Percentiles rank a stretch among this genome's conserved stretches.
These are phyloP conservation scores for Peterozyma xylosa DNA, from an alignment of 805 yeast species.

Conservation along the genomic window DNA sequence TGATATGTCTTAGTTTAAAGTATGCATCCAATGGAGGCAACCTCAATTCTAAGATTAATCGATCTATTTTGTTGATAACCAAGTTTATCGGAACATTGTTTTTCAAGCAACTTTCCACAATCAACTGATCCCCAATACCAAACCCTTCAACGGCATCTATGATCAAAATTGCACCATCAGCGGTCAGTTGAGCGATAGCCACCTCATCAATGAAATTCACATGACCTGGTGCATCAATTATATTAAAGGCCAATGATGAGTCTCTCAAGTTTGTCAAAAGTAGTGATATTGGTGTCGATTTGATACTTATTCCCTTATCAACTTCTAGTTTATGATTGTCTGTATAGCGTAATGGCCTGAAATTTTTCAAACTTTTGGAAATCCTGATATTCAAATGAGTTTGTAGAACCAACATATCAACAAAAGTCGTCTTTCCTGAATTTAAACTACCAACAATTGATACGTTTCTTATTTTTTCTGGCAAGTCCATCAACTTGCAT, in stretches of 20 bases:
- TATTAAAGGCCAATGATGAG: slow-evolving; percentile 50
- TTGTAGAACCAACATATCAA: slow-evolving; percentile 60
- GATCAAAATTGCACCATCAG: slow-evolving; percentile 63
- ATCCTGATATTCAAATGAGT: slow-evolving; percentile 45
- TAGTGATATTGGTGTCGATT: slow-evolving; percentile 53
- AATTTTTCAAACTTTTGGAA: slow-evolving; percentile 24
- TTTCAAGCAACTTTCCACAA: slow-evolving; percentile 44
- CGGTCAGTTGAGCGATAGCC: slow-evolving; percentile 44
- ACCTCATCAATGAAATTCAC: slow-evolving; percentile 75
- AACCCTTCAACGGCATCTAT: slow-evolving; percentile 87
- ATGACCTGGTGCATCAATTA: slow-evolving; percentile 92
- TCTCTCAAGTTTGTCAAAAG: slow-evolving; percentile 42
- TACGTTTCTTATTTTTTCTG: slow-evolving; percentile 65
- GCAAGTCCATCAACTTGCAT: slow-evolving; percentile 33
- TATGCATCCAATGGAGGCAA: slow-evolving; percentile 71
- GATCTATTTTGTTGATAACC: slow-evolving; percentile 75
- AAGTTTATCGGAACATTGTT: slow-evolving; percentile 47
- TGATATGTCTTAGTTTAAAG: slow-evolving; percentile 50
- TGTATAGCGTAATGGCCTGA: slow-evolving; percentile 51
- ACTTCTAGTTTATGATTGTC: slow-evolving; percentile 68
- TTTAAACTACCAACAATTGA: slow-evolving; percentile 76
- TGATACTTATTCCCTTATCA: slow-evolving; percentile 63
- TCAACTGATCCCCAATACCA: slow-evolving; percentile 43
- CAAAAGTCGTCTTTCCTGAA: slow-evolving; percentile 78
- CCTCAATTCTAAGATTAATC: slow-evolving; percentile 73